Evolutionary conservation across 2,329 filamentous ascomycete species (phyloP).

Genomic region (Ascochyta pisi): DNA sequence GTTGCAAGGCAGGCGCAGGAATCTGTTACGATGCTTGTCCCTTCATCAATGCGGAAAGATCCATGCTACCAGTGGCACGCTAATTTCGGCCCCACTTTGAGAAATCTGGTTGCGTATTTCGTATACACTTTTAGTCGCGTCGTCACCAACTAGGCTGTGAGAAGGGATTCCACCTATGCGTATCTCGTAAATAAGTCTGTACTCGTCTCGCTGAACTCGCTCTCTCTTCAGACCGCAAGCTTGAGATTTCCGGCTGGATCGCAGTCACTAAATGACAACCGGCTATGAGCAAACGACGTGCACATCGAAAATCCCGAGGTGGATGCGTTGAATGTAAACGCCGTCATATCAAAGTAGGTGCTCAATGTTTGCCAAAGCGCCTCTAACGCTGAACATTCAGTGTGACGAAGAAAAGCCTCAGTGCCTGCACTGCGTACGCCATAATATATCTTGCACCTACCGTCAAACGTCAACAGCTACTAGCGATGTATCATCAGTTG

Average conservation of each 20-base stretch:
- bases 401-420: slow-evolving; percentile 25
- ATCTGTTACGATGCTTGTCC: no score
- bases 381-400: slow-evolving; percentile 1
- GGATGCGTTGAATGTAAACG: slow-evolving; percentile 25
- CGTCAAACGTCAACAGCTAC: not conserved
- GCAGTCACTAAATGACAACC: not conserved
- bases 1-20: no score
- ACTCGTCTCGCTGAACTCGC: not conserved
- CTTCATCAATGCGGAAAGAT: not conserved
- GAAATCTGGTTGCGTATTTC: not conserved
- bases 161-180: not conserved
- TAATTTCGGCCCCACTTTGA: not conserved
- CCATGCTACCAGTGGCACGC: not conserved
- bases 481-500: not conserved
- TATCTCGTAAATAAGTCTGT: not conserved
- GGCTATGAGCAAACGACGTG: slow-evolving; percentile 12
- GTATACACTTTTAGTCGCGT: not conserved
- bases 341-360: slow-evolving; percentile 20
- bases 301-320: slow-evolving; percentile 23
- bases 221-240: not conserved
- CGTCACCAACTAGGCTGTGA: not conserved
- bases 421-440: slow-evolving; percentile 23
- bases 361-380: no score
- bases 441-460: slow-evolving; percentile 17
- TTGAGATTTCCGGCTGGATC: not conserved